phyloP scores from a whole-genome alignment of 2,329 filamentous ascomycete genomes.

The Juglanconis juglandina region DNA sequence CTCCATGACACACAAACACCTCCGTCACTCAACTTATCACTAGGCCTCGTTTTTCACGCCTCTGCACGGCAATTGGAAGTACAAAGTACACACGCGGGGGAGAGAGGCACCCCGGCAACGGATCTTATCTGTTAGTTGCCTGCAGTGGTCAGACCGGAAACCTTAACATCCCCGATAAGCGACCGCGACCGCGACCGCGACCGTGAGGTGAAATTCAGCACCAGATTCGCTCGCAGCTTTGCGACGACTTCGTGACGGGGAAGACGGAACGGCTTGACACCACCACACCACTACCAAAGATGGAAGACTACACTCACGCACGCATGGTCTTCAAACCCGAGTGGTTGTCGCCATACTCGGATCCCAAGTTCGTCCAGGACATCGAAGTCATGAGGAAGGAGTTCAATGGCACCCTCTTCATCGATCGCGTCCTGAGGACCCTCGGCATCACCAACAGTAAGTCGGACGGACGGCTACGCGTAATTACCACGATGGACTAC shows the following conservation, averaged over 20 bases:
- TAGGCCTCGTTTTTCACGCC: too few species aligned
- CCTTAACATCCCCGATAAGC: neutral
- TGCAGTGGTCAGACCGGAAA: too few species aligned
- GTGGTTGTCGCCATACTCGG: conserved; percentile 59
- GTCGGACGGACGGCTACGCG: neutral
- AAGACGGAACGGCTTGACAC: neutral
- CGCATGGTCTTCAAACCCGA: conserved; percentile 64
- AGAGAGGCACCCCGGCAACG: neutral
- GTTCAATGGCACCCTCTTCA: conserved; percentile 70
- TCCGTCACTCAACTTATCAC: too few species aligned
- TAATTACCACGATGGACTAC: neutral
- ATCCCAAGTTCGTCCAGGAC: conserved; percentile 51
- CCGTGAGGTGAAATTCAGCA: neutral
- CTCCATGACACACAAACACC: too few species aligned
- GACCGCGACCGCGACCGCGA: neutral
- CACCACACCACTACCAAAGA: conserved; percentile 29
- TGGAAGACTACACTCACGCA: conserved; percentile 66
- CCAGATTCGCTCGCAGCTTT: neutral
- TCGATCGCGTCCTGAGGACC: conserved; percentile 71
- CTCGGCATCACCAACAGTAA: conserved; percentile 68
- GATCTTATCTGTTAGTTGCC: neutral
- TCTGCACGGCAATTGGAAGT: too few species aligned
- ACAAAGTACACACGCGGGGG: neutral
- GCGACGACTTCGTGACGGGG: neutral
- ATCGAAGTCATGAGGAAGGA: conserved; percentile 65